Base-by-base conservation (phyloP, 129 eudicot genomes). In the Artemisia argyi region DNA sequence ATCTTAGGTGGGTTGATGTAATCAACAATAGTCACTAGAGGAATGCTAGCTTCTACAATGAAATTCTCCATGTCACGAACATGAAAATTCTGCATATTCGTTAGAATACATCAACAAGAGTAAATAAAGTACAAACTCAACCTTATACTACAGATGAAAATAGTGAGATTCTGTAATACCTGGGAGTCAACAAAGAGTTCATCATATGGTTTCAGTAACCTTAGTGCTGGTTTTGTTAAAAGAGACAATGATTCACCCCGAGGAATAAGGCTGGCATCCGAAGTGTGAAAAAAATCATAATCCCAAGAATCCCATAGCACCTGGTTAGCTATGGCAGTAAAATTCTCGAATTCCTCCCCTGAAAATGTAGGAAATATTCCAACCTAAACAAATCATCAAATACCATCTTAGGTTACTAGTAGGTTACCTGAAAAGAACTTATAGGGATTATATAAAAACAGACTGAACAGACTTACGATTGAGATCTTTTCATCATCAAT, bases 141-240 rank as follows among this genome's bases (percentile, higher is more conserved):
- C 12, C 16, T 22, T 3, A 32, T 24, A 16, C 42, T 42, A 62
- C 24, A 26, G 16, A 22, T 4, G 18, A 39, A 39, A 72, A 52
- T 1, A 68, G 22, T 50, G 48, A 56, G 39, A 20, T 73, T 48
- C 1, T 61, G 47, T 26, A 60, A 64, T 48, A 89, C 96, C 85
- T 89, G 73, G 54, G 61, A 76, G 78, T 86, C 96, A 61, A 73
- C 91, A 62, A 77, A 61, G 46, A 79, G 85, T 78, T 89, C 91
- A 65, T 89, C 96, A 57, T 83, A 89, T 50, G 96, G 96, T 86
- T 89, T 89, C 24, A 89, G 73, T 64, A 89, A 57, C 68, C 96
- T 73, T 72, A 89, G 75, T 4, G 86, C 73, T 30, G 91, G 91
- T 61, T 68, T 76, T 52, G 60, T 62, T 49, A 0, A 0, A 4